phyloP scores from a whole-genome alignment of 208 protist species.

The Wallacemonas sp. region DNA sequence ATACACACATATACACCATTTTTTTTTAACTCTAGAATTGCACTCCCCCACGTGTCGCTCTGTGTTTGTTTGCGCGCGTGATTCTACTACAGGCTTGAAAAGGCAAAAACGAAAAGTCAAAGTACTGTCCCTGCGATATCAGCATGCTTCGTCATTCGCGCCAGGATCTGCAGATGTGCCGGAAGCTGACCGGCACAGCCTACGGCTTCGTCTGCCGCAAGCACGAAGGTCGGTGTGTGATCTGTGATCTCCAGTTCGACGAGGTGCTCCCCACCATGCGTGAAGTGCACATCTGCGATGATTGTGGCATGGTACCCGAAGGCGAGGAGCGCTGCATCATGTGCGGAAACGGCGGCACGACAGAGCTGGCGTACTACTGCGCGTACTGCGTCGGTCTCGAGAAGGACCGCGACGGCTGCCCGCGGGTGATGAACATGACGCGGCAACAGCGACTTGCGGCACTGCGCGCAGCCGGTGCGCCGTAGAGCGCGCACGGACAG shows the following conservation, averaged over 20 bases:
- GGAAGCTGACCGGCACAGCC: conserved; percentile 67
- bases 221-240: conserved; percentile 89
- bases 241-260: conserved; percentile 87
- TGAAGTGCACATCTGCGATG: conserved; percentile 82
- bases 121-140: background rate
- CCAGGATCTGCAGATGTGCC: conserved; percentile 88
- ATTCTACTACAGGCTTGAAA: too few relatives aligned
- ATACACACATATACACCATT: too few relatives aligned
- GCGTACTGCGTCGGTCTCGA: conserved; percentile 84
- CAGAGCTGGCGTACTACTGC: conserved; percentile 91
- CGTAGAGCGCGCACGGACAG: background rate
- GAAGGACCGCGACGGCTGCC: conserved; percentile 90
- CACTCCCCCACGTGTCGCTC: too few relatives aligned
- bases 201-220: conserved; percentile 83
- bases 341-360: conserved; percentile 59
- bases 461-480: conserved; percentile 25
- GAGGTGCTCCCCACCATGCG: conserved; percentile 76
- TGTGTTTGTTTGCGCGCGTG: too few relatives aligned
- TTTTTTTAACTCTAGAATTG: too few relatives aligned
- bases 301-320: conserved; percentile 79
- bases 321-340: conserved; percentile 86
- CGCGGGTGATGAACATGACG: conserved; percentile 77
- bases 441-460: conserved; percentile 69
- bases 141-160: conserved; percentile 83
- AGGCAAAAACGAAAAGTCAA: too few relatives aligned